These are phyloP conservation scores for Solanum lycopersicoides DNA, from an alignment of 257 asterid genomes.

Conservation along the genomic window DNA sequence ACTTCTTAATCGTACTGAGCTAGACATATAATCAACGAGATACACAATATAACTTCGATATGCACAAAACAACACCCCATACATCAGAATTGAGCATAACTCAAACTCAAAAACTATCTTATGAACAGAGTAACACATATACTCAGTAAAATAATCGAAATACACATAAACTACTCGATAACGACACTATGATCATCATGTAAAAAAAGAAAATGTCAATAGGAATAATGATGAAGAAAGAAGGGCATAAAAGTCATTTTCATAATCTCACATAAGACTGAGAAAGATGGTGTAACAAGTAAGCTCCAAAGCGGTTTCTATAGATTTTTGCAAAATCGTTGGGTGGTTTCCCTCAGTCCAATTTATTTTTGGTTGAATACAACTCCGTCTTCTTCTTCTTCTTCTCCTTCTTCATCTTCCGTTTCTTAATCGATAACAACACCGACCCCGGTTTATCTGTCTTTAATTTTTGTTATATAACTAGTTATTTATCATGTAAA, in stretches of 20 bases:
- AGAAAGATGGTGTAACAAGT: neutral
- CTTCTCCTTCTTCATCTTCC: neutral
- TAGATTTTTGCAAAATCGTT: neutral
- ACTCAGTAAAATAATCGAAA: neutral
- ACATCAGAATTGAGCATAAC: neutral
- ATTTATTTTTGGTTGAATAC: neutral
- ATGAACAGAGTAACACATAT: fast-evolving
- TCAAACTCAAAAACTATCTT: neutral
- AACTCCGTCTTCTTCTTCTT: neutral
- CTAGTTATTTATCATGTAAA: neutral
- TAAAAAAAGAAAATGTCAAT: neutral
- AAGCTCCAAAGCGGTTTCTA: neutral
- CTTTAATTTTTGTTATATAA: neutral
- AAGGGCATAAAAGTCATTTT: neutral
- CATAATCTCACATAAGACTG: neutral
- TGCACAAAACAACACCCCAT: neutral
- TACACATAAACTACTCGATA: fast-evolving
- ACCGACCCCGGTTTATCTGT: neutral
- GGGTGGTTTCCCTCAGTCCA: neutral
- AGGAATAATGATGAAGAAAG: neutral
- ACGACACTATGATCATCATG: neutral
- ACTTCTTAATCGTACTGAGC: neutral
- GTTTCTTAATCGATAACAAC: neutral
- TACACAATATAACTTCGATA: neutral
- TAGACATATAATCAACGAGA: neutral